Percentiles rank a stretch among this genome's conserved stretches.
Evolutionary conservation across 2,329 filamentous ascomycete genomes (phyloP).

Genomic region (Aspergillus viridinutans): DNA sequence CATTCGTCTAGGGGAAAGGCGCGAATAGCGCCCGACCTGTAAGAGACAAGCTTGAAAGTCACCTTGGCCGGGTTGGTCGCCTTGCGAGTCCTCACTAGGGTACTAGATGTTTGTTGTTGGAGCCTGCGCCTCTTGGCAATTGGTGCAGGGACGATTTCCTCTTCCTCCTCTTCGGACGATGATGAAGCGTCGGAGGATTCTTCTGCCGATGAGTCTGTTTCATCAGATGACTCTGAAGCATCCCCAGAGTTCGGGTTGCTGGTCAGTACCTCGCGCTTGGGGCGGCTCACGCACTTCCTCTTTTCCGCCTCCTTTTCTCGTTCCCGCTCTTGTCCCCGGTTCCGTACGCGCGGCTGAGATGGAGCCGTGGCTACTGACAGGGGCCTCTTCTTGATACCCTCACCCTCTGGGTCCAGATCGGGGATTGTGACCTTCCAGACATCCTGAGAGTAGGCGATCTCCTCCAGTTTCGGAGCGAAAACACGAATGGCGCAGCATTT

Average conservation of each 20-base stretch:
- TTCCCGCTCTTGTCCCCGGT: background rate
- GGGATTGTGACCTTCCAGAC: background rate
- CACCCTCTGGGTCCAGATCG: background rate
- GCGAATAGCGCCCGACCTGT: slow-evolving; percentile 8
- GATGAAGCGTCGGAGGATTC: background rate
- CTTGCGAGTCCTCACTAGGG: background rate
- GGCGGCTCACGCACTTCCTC: background rate
- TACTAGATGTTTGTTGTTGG: background rate
- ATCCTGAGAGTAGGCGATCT: slow-evolving; percentile 1
- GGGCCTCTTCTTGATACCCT: background rate
- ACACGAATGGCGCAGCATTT: slow-evolving; percentile 7
- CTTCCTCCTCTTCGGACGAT: slow-evolving; percentile 1
- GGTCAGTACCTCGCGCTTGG: background rate
- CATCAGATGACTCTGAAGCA: background rate
- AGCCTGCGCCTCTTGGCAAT: background rate
- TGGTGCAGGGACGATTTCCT: background rate
- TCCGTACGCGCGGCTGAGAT: background rate
- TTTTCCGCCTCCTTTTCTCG: background rate
- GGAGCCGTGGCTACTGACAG: background rate
- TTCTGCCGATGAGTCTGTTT: slow-evolving; percentile 1
- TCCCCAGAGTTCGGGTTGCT: background rate
- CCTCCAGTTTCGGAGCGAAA: background rate
- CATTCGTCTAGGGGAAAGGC: slow-evolving; percentile 15
- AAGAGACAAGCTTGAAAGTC: slow-evolving; percentile 16
- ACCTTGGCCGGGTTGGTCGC: background rate